Conservation (phyloP, 352 stramenopile genomes). For the Phytophthora litchii region DNA sequence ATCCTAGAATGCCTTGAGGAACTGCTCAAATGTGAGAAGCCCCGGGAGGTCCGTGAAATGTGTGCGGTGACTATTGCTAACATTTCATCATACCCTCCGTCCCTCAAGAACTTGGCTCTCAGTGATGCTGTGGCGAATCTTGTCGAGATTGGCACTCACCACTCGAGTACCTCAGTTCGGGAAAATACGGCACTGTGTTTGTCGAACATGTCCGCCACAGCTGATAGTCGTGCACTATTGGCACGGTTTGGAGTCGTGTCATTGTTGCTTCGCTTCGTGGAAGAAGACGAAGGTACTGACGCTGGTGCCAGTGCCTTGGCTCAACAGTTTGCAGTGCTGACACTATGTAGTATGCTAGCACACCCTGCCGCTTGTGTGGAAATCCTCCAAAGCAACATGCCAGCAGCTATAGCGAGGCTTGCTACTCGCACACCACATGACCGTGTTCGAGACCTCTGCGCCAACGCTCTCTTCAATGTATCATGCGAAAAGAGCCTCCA, state of each 20-base stretch:
- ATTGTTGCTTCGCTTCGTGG: slow-evolving; percentile 72
- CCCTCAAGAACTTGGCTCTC: slow-evolving; percentile 67
- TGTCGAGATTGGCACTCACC: slow-evolving; percentile 54
- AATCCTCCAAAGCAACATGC: slow-evolving; percentile 75
- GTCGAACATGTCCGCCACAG: slow-evolving; percentile 71
- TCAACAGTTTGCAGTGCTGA: slow-evolving; percentile 73
- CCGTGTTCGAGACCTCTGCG: slow-evolving; percentile 70
- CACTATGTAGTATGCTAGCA: slow-evolving; percentile 71
- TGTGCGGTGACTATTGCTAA: slow-evolving; percentile 80
- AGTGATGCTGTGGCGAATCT: slow-evolving; percentile 73
- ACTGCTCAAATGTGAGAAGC: slow-evolving; percentile 74
- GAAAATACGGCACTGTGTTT: slow-evolving; percentile 80
- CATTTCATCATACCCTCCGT: slow-evolving; percentile 66
- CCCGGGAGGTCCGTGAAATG: slow-evolving; percentile 64
- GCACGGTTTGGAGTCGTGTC: slow-evolving; percentile 68
- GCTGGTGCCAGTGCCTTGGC: slow-evolving; percentile 37
- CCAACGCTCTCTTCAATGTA: slow-evolving; percentile 82
- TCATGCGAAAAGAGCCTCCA: slow-evolving; percentile 77
- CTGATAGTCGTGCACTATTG: slow-evolving; percentile 63
- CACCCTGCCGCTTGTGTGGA: slow-evolving; percentile 59
- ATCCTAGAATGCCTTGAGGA: slow-evolving; percentile 79
- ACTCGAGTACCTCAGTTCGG: slow-evolving; percentile 55
- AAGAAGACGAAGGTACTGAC: slow-evolving; percentile 42
- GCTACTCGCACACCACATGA: slow-evolving; percentile 47
- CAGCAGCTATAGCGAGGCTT: slow-evolving; percentile 55